Evolutionary conservation across 2,329 filamentous ascomycete species (phyloP), one percentile per base, ranked within the genome.

Genomic region (Dothistroma pini): DNA sequence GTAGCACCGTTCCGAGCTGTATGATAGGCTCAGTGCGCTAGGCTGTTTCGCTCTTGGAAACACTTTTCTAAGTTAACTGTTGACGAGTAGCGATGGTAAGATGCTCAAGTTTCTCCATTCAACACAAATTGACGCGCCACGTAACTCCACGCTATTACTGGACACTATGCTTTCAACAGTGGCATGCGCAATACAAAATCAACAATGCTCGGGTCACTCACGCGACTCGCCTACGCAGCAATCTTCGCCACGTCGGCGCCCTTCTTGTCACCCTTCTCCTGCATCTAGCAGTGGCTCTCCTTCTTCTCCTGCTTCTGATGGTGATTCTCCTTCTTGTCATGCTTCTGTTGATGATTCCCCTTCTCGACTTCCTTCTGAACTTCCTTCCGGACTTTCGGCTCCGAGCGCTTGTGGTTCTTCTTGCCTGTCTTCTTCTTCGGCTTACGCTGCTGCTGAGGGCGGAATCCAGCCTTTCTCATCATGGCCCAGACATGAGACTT

Each of bases 221-320:
- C 25, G 25, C 25, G 25, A 29, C 25, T 29, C 25, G 6, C 25
- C 25, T 29, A 29, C 2, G 25, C 25, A 29, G 25, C 25, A 29
- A 29, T 29, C 25, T 29, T 29, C 25, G 25, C 25, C 25, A 29
- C 25, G 6, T 29, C 25, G 25, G 25, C 25, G 25, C 6, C 25
- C 25, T 29, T 2, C 6, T 29, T 29, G 14, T 8, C 41, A 44
- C 59, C 57, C 50, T 50, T 61, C 25, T 41, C 31, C 31, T 32
- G 58, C 38, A 19, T 34, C 44, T 48, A 6, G 6, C 6, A 6
- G 25, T 29, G 41, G 29, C 44, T 29, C 41, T 58, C 48, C 41
- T 44, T 58, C 50, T 55, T 60, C 61, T 50, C 25, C 35, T 55
- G 38, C 29, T 52, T 51, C 48, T 41, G 47, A 49, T 52, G 48